These are phyloP conservation scores for Trematosphaeria pertusa DNA, from an alignment of 2,329 filamentous ascomycete species.

Conservation along the genomic window DNA sequence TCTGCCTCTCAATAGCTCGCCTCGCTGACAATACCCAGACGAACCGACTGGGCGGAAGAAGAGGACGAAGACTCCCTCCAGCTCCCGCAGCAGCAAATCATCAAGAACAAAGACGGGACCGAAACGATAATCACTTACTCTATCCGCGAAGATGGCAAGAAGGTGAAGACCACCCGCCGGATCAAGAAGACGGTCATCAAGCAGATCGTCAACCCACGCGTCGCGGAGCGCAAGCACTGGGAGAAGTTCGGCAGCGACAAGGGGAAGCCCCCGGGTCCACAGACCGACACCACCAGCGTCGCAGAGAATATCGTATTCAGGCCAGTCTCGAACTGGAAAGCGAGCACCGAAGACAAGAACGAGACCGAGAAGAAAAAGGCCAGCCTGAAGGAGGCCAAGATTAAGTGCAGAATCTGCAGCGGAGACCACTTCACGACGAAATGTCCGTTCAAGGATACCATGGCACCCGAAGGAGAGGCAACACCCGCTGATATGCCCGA, in stretches of 20 bases:
- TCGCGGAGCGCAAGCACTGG: conserved; percentile 94
- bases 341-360: conserved; percentile 77
- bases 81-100: conserved; percentile 86
- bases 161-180: conserved; percentile 95
- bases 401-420: conserved; percentile 99
- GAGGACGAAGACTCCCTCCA: conserved; percentile 86
- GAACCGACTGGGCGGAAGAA: conserved; percentile 87
- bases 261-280: conserved; percentile 82
- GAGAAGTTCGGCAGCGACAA: conserved; percentile 89
- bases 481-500: conserved; percentile 56
- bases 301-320: conserved; percentile 99
- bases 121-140: conserved; percentile 93
- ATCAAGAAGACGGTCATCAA: conserved; percentile 92
- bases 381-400: conserved; percentile 94
- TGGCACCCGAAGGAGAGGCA: conserved; percentile 76
- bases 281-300: conserved; percentile 87
- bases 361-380: conserved; percentile 75
- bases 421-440: conserved; percentile 99
- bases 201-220: conserved; percentile 93
- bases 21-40: conserved; percentile 47
- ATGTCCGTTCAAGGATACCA: conserved; percentile 99
- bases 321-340: conserved; percentile 92
- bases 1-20: too few species aligned
- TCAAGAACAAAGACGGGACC: conserved; percentile 97
- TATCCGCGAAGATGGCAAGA: conserved; percentile 91